Evolutionary conservation across 768 basidiomycete genomes (phyloP).

Genomic region (Mycena latifolia): DNA sequence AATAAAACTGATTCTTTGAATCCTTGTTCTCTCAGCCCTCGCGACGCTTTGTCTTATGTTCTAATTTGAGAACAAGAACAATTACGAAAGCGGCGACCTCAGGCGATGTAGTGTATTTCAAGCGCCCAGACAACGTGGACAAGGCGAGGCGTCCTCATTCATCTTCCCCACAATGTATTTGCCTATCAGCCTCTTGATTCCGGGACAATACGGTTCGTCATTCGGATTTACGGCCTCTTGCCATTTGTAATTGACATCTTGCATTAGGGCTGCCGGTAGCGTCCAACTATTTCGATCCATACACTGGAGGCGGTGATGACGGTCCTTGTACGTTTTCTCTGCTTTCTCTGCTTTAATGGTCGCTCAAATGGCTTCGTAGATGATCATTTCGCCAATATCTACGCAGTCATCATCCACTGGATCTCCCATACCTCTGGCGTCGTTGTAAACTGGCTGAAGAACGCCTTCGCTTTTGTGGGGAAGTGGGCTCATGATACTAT

Average conservation of each 20-base stretch:
- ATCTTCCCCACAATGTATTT: slow-evolving; percentile 11
- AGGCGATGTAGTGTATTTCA: background rate
- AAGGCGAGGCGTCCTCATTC: slow-evolving; percentile 9
- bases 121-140: slow-evolving; percentile 10
- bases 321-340: background rate
- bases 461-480: background rate
- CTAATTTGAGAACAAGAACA: background rate
- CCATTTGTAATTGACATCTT: background rate
- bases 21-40: background rate
- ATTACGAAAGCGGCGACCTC: background rate
- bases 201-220: background rate
- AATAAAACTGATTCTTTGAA: no score
- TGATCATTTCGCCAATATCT: background rate
- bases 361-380: background rate
- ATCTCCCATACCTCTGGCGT: background rate
- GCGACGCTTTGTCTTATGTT: background rate
- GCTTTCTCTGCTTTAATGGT: background rate
- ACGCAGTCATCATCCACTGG: slow-evolving; percentile 5
- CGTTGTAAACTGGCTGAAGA: background rate
- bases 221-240: background rate
- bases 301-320: background rate
- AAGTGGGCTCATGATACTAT: background rate
- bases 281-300: background rate
- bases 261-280: background rate
- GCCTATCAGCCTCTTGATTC: background rate